Base-by-base conservation (phyloP, 1,139 yeast species). In the Blastobotrys serpentis region DNA sequence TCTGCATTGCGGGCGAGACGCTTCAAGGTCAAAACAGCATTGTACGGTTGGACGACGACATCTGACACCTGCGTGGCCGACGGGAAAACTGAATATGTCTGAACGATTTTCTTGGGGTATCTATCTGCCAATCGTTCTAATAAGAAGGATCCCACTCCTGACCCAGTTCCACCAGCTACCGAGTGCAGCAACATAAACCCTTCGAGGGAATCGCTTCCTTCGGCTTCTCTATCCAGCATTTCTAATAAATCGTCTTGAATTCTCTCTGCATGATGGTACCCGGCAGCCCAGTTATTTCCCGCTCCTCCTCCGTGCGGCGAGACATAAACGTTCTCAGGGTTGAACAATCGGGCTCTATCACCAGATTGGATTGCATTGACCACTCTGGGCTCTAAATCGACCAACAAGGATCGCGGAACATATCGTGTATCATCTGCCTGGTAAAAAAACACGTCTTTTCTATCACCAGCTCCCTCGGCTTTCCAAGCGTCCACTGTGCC, bases 101-200 rank as follows among this genome's bases (percentile, higher is more conserved):
- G 87, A 13, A 87, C 74, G 44, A 92, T 68, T 63, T 89, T 90
- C 64, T 90, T 90, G 48, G 85, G 82, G 62, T 82, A 90, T 51
- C 92, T 72, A 64, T 94, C 98, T 48, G 82, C 80, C 52, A 94
- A 68, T 21, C 82, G 72, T 64, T 92, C 98, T 43, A 92, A 69
- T 42, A 92, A 60, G 53, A 78, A 78, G 0, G 96, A 87, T 0
- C 98, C 98, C 40, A 89, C 80, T 5, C 98, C 98, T 0, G 96
- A 86, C 0, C 98, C 98, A 0, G 98, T 92, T 32, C 98, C 98
- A 21, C 98, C 98, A 0, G 97, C 98, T n/a, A 94, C 95, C 13
- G 97, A 87, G 66, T 92, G 98, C 50, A 90, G 69, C 55, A 92
- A 70, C 71, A 89, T 96, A 65, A 94, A 92, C 4, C 95, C 95